A percentile compares a stretch with the other conserved stretches of the same genome.
These are phyloP conservation scores for Cercospora zeae-maydis DNA, from an alignment of 2,329 filamentous ascomycete species.

Conservation along the genomic window DNA sequence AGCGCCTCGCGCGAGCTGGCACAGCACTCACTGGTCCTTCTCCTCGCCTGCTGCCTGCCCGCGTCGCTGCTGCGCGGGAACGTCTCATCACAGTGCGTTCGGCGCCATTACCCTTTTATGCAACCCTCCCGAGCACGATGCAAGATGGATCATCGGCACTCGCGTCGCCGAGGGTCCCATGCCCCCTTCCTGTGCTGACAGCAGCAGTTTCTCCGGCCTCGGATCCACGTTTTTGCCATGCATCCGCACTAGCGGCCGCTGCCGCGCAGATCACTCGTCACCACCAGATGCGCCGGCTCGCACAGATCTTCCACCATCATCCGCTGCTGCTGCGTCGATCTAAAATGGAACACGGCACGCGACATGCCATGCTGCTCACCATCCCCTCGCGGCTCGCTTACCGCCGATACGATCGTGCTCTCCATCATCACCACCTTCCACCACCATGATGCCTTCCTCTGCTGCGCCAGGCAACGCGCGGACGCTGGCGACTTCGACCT, in stretches of 20 bases:
- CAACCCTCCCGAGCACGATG: slow-evolving; percentile 10
- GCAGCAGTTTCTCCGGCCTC: slow-evolving; percentile 5
- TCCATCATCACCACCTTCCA: neutral
- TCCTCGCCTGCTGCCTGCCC: no score
- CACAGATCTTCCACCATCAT: neutral
- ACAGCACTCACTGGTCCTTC: no score
- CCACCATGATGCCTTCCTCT: neutral
- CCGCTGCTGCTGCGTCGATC: neutral
- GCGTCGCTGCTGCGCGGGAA: neutral
- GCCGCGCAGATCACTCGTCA: slow-evolving; percentile 17
- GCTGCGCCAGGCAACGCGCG: neutral
- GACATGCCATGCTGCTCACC: no score
- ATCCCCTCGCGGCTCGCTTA: neutral
- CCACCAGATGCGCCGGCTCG: neutral
- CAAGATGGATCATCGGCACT: slow-evolving; percentile 5
- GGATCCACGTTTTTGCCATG: slow-evolving; percentile 8
- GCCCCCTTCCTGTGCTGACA: neutral
- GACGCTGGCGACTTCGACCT: neutral
- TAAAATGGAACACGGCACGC: slow-evolving; percentile 4
- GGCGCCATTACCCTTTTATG: slow-evolving; percentile 12
- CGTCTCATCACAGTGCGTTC: slow-evolving; percentile 1
- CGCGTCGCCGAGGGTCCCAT: slow-evolving; percentile 6
- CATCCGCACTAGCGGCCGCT: slow-evolving; percentile 5
- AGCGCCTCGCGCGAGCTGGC: neutral
- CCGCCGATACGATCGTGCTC: neutral